Evolutionary conservation across 495 filamentous ascomycete species (phyloP).

Genomic region (Podospora comata): DNA sequence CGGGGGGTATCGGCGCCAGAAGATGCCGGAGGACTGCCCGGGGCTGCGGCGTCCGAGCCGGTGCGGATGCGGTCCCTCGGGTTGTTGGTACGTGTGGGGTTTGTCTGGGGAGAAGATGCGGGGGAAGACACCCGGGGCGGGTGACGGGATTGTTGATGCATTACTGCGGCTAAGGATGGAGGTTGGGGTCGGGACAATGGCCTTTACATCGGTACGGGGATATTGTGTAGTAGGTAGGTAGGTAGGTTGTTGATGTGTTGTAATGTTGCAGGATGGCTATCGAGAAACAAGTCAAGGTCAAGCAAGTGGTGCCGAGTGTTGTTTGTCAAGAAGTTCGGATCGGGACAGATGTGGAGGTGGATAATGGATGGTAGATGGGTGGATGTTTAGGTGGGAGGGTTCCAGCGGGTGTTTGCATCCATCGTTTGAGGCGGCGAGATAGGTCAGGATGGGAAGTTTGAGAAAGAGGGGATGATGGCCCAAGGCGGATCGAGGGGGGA

Average conservation of each 20-base stretch:
- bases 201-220: slow-evolving; percentile 26
- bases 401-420: slow-evolving; percentile 29
- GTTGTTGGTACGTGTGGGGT: slow-evolving; percentile 67
- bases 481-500: slow-evolving; percentile 6
- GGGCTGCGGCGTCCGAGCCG: slow-evolving; percentile 37
- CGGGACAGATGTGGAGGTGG: background rate
- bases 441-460: slow-evolving; percentile 13
- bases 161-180: slow-evolving; percentile 35
- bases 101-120: slow-evolving; percentile 62
- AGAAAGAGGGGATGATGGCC: slow-evolving; percentile 17
- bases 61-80: slow-evolving; percentile 55
- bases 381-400: slow-evolving; percentile 16
- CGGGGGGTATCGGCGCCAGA: slow-evolving; percentile 43
- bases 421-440: slow-evolving; percentile 22
- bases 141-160: slow-evolving; percentile 83
- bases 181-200: slow-evolving; percentile 7
- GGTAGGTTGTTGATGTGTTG: background rate
- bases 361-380: background rate
- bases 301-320: background rate
- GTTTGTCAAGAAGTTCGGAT: background rate
- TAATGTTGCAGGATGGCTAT: background rate
- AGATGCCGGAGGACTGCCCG: slow-evolving; percentile 38
- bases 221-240: slow-evolving; percentile 5
- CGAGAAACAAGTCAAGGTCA: background rate
- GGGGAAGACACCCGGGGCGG: slow-evolving; percentile 63